Evolutionary conservation across 305 asterid species (phyloP).

Genomic region (Fraxinus paxiana): DNA sequence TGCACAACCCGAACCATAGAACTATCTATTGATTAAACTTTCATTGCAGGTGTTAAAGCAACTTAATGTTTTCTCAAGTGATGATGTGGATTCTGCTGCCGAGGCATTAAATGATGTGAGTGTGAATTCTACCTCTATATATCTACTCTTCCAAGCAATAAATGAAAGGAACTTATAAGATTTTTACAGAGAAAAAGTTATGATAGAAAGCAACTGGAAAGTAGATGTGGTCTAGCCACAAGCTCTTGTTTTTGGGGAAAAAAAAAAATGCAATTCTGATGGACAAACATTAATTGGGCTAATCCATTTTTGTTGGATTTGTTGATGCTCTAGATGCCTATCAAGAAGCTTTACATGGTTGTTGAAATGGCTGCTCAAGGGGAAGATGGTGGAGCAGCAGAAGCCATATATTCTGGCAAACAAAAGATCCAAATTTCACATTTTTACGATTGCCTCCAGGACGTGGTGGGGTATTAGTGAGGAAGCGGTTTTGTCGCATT

Average conservation of each 20-base stretch:
- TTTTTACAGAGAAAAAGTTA: not conserved
- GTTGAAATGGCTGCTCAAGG: slow-evolving; percentile 98
- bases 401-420: slow-evolving; percentile 71
- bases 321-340: slow-evolving; percentile 60
- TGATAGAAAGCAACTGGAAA: not conserved
- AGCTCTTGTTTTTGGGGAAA: not conserved
- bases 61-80: slow-evolving; percentile 65
- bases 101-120: slow-evolving; percentile 89
- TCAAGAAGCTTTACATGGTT: slow-evolving; percentile 82
- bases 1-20: not conserved
- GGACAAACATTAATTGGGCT: not conserved
- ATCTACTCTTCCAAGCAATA: not conserved
- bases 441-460: slow-evolving; percentile 82
- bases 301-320: not conserved
- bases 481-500: not conserved
- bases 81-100: slow-evolving; percentile 84
- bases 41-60: slow-evolving; percentile 68
- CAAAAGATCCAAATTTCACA: slow-evolving; percentile 68
- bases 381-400: slow-evolving; percentile 80
- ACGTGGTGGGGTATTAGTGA: slow-evolving; percentile 52
- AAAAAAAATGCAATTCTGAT: not conserved
- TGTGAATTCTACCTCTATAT: slow-evolving; percentile 11
- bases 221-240: not conserved
- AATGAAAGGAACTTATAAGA: not conserved
- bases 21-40: slow-evolving; percentile 17